phyloP scores from a whole-genome alignment of 2,329 filamentous ascomycete species.

The Ophiostoma himal-ulmi region DNA sequence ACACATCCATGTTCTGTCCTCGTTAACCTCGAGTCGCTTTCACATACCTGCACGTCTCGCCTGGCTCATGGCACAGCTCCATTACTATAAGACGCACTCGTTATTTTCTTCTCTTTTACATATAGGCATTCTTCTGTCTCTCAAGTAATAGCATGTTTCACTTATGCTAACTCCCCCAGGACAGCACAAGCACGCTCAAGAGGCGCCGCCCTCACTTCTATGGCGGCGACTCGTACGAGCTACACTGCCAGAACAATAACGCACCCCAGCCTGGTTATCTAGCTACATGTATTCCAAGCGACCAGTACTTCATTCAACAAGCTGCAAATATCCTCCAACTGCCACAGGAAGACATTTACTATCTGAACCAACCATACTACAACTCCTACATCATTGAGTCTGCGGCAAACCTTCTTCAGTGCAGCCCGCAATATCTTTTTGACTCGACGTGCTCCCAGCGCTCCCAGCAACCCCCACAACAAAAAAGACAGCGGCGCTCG shows the following conservation, averaged over 20 bases:
- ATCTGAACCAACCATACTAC: slow-evolving; percentile 24
- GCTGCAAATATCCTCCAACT: slow-evolving; percentile 24
- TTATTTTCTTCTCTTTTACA: background rate
- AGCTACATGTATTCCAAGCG: slow-evolving; percentile 26
- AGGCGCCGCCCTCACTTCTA: slow-evolving; percentile 41
- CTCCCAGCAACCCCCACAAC: background rate
- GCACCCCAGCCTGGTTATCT: background rate
- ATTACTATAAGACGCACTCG: background rate
- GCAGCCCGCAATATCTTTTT: background rate
- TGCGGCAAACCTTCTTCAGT: background rate
- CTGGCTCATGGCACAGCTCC: background rate
- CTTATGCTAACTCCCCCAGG: slow-evolving; percentile 15
- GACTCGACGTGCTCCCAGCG: background rate
- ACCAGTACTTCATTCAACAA: slow-evolving; percentile 30
- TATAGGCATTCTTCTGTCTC: background rate
- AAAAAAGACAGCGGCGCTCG: background rate
- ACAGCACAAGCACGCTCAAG: slow-evolving; percentile 35
- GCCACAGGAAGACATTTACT: slow-evolving; percentile 25
- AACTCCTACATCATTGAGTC: slow-evolving; percentile 29
- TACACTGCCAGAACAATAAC: slow-evolving; percentile 1
- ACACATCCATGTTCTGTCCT: background rate
- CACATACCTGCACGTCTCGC: background rate
- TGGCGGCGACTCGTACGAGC: slow-evolving; percentile 29
- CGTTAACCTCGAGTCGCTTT: background rate
- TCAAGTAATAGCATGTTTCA: background rate